Base-by-base conservation (phyloP, 495 filamentous ascomycete species). In the Penicillium cataractarum region DNA sequence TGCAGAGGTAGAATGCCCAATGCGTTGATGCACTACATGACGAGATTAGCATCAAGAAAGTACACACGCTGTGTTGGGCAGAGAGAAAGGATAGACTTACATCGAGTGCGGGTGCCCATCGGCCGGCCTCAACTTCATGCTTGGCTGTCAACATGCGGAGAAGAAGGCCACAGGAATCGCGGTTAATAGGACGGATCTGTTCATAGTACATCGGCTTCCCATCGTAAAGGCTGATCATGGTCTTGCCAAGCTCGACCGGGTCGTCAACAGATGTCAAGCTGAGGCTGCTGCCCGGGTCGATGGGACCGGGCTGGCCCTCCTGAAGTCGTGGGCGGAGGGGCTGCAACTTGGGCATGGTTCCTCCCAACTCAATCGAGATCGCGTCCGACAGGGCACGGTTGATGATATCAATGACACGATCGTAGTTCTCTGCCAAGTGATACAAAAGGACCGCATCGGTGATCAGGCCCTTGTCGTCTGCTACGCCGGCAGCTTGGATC, bases 381-480 rank as follows among this genome's bases (percentile, higher is more conserved):
- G 91, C 89, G 71, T 97, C 92, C 24, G 93, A 93, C 29, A 98
- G 80, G n/a, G 92, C 87, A 31, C 92, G 88, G 74, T 94, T 97
- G 64, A 97, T 86, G 65, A 97, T 93, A 44, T 84, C 77, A 58
- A 97, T 86, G 42, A 97, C 96, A 59, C 85, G 90, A 66, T 98
- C 92, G 71, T 96, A 98, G 68, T 99, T 92, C 67, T 91, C 91
- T 0, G 94, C 93, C 37, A 99, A 84, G 73, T 98, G 93, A 70
- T 95, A 97, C 40, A 99, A 79, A 50, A 99, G 82, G 6, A 97
- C 94, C 1, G 96, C 93, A 74, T 99, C 95, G 7, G 92, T 92
- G 2, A 88, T 90, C 39, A 96, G 84, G 35, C 96, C 94, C 73
- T 92, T 96, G 68, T 98, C 96, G 63, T 98, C 93, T 6, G 95